Conservation (phyloP, 108 stramenopile genomes). For the Nitzschia putrida region DNA sequence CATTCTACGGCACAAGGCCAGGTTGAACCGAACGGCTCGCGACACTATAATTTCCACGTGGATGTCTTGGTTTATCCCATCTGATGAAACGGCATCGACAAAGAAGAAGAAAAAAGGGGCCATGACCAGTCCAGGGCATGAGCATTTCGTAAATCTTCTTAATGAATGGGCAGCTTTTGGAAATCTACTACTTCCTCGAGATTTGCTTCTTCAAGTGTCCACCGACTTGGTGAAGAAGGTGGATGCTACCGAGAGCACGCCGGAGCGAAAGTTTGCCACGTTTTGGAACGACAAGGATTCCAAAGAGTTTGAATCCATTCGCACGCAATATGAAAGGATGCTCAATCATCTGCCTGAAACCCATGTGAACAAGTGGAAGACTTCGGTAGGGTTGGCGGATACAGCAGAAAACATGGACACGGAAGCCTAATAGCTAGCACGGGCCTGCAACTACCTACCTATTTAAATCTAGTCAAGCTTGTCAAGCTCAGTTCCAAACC, state of each 20-base stretch:
- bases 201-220: constrained; percentile 53
- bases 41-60: constrained; percentile 67
- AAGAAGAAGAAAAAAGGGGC: constrained; percentile 39
- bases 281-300: constrained; percentile 49
- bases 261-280: constrained; percentile 45
- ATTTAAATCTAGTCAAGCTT: neutral
- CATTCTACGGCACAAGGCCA: constrained; percentile 71
- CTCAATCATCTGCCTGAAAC: constrained; percentile 57
- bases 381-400: constrained; percentile 42
- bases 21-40: constrained; percentile 62
- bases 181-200: constrained; percentile 73
- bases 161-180: constrained; percentile 79
- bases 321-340: constrained; percentile 64
- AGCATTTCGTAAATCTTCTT: constrained; percentile 61
- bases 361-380: constrained; percentile 59
- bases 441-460: too few species aligned
- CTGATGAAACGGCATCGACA: constrained; percentile 12
- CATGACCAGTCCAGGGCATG: constrained; percentile 54
- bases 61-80: constrained; percentile 60
- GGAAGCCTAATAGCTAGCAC: neutral
- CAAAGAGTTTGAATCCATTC: constrained; percentile 49
- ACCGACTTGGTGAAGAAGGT: constrained; percentile 57
- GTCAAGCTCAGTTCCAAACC: too few species aligned
- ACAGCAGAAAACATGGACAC: neutral
- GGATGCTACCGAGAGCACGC: constrained; percentile 34